Base-by-base conservation (phyloP, 179 eudicot species). In the Beta corolliflora region DNA sequence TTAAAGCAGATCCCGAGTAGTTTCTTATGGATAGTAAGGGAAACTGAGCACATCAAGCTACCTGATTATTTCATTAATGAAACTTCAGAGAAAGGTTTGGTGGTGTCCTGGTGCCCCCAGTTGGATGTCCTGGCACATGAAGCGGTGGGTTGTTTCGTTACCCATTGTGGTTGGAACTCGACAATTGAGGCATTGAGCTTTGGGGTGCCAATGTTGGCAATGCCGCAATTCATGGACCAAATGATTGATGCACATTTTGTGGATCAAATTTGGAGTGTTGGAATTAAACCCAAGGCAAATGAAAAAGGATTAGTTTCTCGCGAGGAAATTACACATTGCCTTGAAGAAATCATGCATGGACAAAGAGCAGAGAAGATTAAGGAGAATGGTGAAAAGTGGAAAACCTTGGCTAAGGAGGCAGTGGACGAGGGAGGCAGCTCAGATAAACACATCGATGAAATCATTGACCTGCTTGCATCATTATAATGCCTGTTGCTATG, bases 11-110 rank as follows among this genome's bases (percentile, higher is more conserved):
- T 14, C 71, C 48, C 50, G 1, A 71, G 46, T 63, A 60, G 31
- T 75, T 85, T 82, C 83, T 16, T 85, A 55, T 85, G 87, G 83
- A 75, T 71, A 23, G 87, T 83, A 44, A 76, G 85, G 46, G 85
- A 68, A 25, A 48, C 80, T 7, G 76, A 80, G 55, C 23, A 76
- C 21, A 46, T 18, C 23, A 81, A 66, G 56, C 82, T 80, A 36
- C 77, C 81, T 5, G 18, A n/a, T 0, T 16, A 25, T 41, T 73
- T 48, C 71, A 61, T 48, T 44, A 53, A 14, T 16, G 52, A 66
- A 29, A 72, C 65, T 13, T 36, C 72, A 29, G 65, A 79, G 11
- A 73, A 67, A 63, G 87, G 87, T 7, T 25, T 85, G 63, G 64
- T 85, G 31, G 75, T 79, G n/a, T 66, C 64, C 2, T 82, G 87